Evolutionary conservation across 768 basidiomycete genomes (phyloP).

Genomic region (Collybia mongolica): DNA sequence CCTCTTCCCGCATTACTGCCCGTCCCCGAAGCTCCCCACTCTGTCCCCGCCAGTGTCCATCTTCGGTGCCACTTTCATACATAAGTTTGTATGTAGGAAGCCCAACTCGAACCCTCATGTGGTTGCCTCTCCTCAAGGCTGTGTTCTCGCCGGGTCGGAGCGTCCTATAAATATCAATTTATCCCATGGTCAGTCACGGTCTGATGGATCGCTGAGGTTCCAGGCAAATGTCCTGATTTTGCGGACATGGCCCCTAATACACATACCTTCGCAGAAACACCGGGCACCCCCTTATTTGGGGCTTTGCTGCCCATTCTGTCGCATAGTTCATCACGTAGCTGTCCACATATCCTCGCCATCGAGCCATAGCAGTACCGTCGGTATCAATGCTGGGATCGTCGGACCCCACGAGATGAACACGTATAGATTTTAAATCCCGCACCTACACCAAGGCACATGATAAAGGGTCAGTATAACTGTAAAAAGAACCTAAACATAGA

Average conservation of each 20-base stretch:
- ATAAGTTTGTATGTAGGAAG: slow-evolving; percentile 64
- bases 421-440: slow-evolving; percentile 50
- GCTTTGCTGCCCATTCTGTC: slow-evolving; percentile 66
- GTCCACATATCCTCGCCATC: slow-evolving; percentile 76
- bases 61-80: slow-evolving; percentile 69
- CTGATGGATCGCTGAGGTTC: slow-evolving; percentile 15
- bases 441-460: slow-evolving; percentile 40
- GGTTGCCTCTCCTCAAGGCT: slow-evolving; percentile 33
- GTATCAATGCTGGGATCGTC: slow-evolving; percentile 67
- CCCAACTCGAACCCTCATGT: slow-evolving; percentile 54
- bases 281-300: slow-evolving; percentile 30
- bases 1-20: slow-evolving; percentile 52
- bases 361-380: slow-evolving; percentile 44
- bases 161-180: slow-evolving; percentile 50
- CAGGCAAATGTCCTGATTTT: slow-evolving; percentile 9
- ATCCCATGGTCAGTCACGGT: slow-evolving; percentile 23
- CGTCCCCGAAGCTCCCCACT: slow-evolving; percentile 28
- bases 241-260: slow-evolving; percentile 6
- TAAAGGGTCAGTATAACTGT: slow-evolving; percentile 3
- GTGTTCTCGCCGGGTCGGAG: slow-evolving; percentile 41
- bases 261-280: slow-evolving; percentile 61
- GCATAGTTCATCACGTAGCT: slow-evolving; percentile 69
- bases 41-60: slow-evolving; percentile 43
- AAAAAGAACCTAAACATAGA: slow-evolving; percentile 20
- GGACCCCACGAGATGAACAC: slow-evolving; percentile 56